Conservation (phyloP, 495 filamentous ascomycete species). For the Penicillium lividum region DNA sequence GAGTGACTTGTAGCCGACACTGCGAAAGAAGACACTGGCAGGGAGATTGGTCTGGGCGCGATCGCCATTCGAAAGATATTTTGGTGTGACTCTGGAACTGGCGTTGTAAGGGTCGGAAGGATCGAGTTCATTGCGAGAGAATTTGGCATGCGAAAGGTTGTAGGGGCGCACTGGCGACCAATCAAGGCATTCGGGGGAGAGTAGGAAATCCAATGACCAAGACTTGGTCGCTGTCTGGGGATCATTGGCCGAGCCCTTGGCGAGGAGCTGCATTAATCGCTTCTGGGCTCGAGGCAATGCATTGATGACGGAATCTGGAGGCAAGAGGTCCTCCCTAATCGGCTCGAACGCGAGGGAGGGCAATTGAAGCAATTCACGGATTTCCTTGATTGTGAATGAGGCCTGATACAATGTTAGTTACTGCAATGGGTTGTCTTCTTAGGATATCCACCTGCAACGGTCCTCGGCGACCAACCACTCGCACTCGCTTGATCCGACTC, state of each 20-base stretch:
- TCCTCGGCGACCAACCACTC: constrained; percentile 82
- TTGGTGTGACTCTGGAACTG: constrained; percentile 43
- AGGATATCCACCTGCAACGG: constrained; percentile 68
- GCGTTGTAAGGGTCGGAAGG: constrained; percentile 47
- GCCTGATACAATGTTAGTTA: constrained; percentile 52
- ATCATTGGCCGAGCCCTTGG: constrained; percentile 64
- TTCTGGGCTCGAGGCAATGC: constrained; percentile 71
- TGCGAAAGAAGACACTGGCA: constrained; percentile 76
- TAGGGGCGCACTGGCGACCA: constrained; percentile 43
- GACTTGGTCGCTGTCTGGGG: constrained; percentile 54
- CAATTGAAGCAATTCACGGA: constrained; percentile 83
- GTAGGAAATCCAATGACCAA: constrained; percentile 83
- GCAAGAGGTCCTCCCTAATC: constrained; percentile 63
- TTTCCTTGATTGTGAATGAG: constrained; percentile 91
- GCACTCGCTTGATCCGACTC: constrained; percentile 77
- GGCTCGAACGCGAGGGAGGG: constrained; percentile 69
- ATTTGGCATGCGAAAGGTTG: constrained; percentile 60
- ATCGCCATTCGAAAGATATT: constrained; percentile 34
- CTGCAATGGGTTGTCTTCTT: not conserved
- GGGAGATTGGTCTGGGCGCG: constrained; percentile 54
- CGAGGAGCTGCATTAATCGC: constrained; percentile 76
- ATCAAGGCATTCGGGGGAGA: constrained; percentile 71
- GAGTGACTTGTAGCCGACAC: constrained; percentile 86
- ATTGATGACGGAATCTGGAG: constrained; percentile 54
- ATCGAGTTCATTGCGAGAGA: constrained; percentile 61